These are phyloP conservation scores for Myriosclerotinia duriaeana DNA, from an alignment of 2,329 filamentous ascomycete species.

Conservation along the genomic window DNA sequence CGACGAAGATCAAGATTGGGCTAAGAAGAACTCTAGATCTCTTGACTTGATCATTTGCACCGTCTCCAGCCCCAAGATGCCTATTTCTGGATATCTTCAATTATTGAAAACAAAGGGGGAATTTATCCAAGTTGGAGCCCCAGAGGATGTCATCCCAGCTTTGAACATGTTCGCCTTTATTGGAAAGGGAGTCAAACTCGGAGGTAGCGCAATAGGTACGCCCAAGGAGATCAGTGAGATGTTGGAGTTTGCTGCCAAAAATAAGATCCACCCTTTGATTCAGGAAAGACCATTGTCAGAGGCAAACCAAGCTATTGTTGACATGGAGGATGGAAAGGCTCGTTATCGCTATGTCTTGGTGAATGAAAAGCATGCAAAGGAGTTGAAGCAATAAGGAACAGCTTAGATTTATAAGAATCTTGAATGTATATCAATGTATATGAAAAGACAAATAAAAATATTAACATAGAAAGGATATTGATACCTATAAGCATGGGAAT, in stretches of 20 bases:
- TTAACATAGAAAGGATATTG: background rate
- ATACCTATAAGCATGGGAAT: background rate
- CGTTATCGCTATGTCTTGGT: slow-evolving; percentile 48
- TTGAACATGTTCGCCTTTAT: slow-evolving; percentile 50
- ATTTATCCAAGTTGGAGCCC: slow-evolving; percentile 63
- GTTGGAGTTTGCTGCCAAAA: slow-evolving; percentile 57
- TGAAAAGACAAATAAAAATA: background rate
- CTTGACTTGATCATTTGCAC: slow-evolving; percentile 61
- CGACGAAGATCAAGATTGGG: slow-evolving; percentile 42
- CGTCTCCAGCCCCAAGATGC: slow-evolving; percentile 57
- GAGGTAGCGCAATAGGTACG: slow-evolving; percentile 40
- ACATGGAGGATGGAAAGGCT: slow-evolving; percentile 57
- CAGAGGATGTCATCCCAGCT: slow-evolving; percentile 55
- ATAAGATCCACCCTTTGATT: slow-evolving; percentile 58
- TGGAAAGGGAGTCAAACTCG: slow-evolving; percentile 50
- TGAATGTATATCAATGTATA: background rate
- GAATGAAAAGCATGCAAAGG: slow-evolving; percentile 22
- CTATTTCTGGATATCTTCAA: slow-evolving; percentile 57
- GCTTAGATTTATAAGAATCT: background rate
- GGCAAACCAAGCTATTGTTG: slow-evolving; percentile 55
- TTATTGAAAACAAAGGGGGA: slow-evolving; percentile 58
- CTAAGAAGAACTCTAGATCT: slow-evolving; percentile 49
- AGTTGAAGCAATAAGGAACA: background rate
- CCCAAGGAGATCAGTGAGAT: slow-evolving; percentile 59
- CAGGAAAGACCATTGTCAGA: slow-evolving; percentile 54